Evolutionary conservation across 2,329 filamentous ascomycete species (phyloP).

Genomic region (Alternaria triticimaculans): DNA sequence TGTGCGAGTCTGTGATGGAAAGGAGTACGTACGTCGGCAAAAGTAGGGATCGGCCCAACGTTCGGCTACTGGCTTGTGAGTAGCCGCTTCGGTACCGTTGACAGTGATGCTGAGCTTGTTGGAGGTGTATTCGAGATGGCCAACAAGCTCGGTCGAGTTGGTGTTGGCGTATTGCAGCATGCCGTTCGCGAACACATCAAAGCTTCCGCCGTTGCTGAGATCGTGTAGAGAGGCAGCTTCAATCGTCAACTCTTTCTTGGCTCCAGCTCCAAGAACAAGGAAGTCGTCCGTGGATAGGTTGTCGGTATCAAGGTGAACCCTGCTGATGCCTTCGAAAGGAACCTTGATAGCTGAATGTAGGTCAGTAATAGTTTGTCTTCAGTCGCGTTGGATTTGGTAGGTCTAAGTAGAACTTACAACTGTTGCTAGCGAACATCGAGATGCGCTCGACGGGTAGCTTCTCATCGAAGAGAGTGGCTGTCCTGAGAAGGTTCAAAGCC

Average conservation of each 20-base stretch:
- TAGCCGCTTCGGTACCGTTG: constrained; percentile 62
- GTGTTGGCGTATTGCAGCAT: constrained; percentile 45
- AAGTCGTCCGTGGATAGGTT: not conserved
- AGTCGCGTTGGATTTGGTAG: not conserved
- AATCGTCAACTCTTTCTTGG: not conserved
- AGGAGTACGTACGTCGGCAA: not conserved
- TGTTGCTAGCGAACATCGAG: constrained; percentile 58
- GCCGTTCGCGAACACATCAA: constrained; percentile 62
- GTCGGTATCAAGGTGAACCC: not conserved
- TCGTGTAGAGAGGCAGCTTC: not conserved
- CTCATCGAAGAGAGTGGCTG: constrained; percentile 61
- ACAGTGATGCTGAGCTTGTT: constrained; percentile 66
- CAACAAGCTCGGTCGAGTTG: constrained; percentile 62
- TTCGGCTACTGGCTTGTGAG: constrained; percentile 47
- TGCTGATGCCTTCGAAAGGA: not conserved
- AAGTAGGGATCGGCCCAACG: not conserved
- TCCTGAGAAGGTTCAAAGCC: constrained; percentile 60
- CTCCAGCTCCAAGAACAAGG: not conserved
- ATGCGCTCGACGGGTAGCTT: constrained; percentile 61
- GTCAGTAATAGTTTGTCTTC: not conserved
- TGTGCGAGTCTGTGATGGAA: constrained; percentile 59
- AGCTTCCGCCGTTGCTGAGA: not conserved
- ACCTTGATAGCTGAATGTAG: not conserved
- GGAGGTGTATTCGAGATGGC: constrained; percentile 63
- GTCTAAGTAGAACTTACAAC: not conserved